phyloP scores from a whole-genome alignment of 2,329 filamentous ascomycete species.

The Sporothrix globosa region DNA sequence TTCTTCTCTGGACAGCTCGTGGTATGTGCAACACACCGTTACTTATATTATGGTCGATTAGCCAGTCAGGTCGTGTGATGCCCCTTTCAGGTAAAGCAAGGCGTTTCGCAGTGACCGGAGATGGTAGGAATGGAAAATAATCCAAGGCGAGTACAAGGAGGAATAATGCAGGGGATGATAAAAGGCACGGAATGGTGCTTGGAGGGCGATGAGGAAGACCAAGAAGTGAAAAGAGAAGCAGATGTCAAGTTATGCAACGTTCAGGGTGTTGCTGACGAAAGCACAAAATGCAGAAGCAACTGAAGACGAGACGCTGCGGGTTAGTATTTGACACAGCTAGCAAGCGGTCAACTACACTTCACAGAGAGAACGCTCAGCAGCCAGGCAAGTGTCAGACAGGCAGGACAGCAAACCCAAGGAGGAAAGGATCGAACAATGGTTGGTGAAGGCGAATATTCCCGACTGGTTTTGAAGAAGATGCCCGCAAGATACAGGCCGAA shows the following conservation, averaged over 20 bases:
- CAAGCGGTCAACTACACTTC: neutral
- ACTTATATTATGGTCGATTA: constrained; percentile 18
- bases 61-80: neutral
- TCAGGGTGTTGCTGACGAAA: constrained; percentile 14
- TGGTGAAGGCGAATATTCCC: neutral
- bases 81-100: neutral
- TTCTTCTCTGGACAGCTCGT: constrained; percentile 14
- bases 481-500: neutral
- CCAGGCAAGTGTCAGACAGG: neutral
- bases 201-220: neutral
- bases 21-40: neutral
- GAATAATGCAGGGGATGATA: neutral
- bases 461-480: neutral
- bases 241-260: neutral
- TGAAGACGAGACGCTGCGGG: neutral
- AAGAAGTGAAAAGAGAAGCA: neutral
- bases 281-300: neutral
- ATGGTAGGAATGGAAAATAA: neutral
- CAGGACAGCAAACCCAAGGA: neutral
- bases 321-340: neutral
- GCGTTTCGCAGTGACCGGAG: neutral
- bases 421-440: constrained; percentile 15
- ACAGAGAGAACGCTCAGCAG: no score
- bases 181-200: neutral
- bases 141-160: constrained; percentile 2